Evolutionary conservation across 805 yeast genomes (phyloP).

Genomic region (Wickerhamiella parazyma): DNA sequence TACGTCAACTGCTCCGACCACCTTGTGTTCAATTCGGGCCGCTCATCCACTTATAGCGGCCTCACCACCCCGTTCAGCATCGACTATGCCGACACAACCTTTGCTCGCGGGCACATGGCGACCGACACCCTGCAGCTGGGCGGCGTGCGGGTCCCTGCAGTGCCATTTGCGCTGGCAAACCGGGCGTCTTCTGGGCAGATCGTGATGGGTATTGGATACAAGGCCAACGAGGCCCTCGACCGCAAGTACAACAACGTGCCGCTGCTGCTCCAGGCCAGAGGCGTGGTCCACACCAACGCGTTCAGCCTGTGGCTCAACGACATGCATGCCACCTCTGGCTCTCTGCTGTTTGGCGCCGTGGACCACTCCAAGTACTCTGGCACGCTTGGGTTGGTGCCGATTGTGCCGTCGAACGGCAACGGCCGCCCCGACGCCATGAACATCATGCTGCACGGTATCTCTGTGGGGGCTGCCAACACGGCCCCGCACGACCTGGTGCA

Average conservation of each 20-base stretch:
- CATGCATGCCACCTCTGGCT: conserved; percentile 23
- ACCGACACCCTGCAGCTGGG: conserved; percentile 45
- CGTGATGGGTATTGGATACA: conserved; percentile 28
- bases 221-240: conserved; percentile 23
- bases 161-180: conserved; percentile 67
- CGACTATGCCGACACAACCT: conserved; percentile 33
- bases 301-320: conserved; percentile 34
- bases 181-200: conserved; percentile 51
- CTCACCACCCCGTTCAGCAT: conserved; percentile 17
- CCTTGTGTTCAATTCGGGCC: conserved; percentile 18
- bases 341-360: conserved; percentile 31
- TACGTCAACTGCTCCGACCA: conserved; percentile 15
- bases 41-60: conserved; percentile 18
- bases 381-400: conserved; percentile 23
- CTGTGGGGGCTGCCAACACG: background rate
- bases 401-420: conserved; percentile 8
- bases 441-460: conserved; percentile 18
- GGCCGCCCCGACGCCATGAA: conserved; percentile 13
- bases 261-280: conserved; percentile 26
- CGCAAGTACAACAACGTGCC: conserved; percentile 24
- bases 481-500: conserved; percentile 1
- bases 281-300: conserved; percentile 29
- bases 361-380: conserved; percentile 31
- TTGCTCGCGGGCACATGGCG: conserved; percentile 49
- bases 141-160: conserved; percentile 33